Base-by-base conservation (phyloP, 2,329 filamentous ascomycete genomes). In the Paracamarosporium sp. region DNA sequence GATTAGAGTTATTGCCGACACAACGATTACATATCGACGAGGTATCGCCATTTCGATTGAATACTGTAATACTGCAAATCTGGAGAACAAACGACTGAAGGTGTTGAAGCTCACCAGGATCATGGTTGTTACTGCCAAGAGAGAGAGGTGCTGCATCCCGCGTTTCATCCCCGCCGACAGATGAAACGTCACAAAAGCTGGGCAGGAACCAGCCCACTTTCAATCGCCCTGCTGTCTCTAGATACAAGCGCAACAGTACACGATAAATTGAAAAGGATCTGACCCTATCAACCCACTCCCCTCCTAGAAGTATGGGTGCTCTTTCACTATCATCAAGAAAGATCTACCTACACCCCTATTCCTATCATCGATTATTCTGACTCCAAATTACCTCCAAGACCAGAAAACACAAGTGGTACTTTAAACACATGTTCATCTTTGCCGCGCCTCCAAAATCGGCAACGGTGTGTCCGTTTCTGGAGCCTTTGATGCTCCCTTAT, bases 1-100 rank as follows among this genome's bases (percentile, higher is more conserved):
- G 8, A 74, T 62, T 5, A 74, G 53, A 8, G 62, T 53, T 0
- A 68, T 63, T 1, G 71, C 71, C 1, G 71, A 67, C 1, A 62
- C 61, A 31, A 71, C 44, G 9, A 74, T 55, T 15, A 69, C 25
- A 2, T 69, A 41, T 15, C 67, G 69, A 24, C 58, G 65, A 35
- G 65, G 55, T 43, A 66, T 57, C 38, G 60, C 58, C 69, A 72
- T 72, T 38, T 27, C 27, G 25, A 31, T 27, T 12, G 17, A 36
- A 56, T 58, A 22, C 1, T 17, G 41, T 38, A 43, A 31, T 22
- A 40, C 3, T 22, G 28, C 46, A 43, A 27, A 35, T 40, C 25
- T 38, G 33, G 17, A 51, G 20, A 35, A 25, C n/a, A 28, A 24
- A 27, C 41, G 33, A 35, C 40, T 40, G 53, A 46, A 9, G 33